phyloP scores from a whole-genome alignment of 768 basidiomycete species.

The Boletus pseudopeckii region DNA sequence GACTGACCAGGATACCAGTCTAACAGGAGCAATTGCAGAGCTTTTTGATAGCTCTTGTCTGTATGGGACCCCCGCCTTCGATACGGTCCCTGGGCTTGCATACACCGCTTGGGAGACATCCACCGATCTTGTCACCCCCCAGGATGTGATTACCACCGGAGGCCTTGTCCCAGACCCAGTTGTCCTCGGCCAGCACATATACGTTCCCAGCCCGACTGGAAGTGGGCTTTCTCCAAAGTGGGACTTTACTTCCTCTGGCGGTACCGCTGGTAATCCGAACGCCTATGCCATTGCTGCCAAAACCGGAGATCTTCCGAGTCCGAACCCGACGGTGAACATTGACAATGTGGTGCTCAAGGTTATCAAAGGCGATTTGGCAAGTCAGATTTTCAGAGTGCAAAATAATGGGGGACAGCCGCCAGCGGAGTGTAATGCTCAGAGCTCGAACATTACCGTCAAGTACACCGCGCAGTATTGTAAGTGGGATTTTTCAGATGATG shows the following conservation, averaged over 20 bases:
- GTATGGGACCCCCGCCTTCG: conserved; percentile 28
- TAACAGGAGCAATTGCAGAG: conserved; percentile 40
- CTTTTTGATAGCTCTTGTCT: conserved; percentile 56
- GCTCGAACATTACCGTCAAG: conserved; percentile 43
- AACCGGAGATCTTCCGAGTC: conserved; percentile 39
- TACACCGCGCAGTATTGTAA: conserved; percentile 53
- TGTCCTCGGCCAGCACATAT: conserved; percentile 55
- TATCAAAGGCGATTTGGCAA: conserved; percentile 48
- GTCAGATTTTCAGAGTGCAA: conserved; percentile 47
- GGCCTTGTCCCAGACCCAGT: conserved; percentile 9
- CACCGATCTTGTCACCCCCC: conserved; percentile 2
- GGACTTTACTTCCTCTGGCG: conserved; percentile 45
- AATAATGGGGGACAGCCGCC: conserved; percentile 57
- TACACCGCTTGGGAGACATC: conserved; percentile 31
- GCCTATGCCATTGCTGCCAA: conserved; percentile 49
- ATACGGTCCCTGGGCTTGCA: conserved; percentile 29
- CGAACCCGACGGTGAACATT: conserved; percentile 42
- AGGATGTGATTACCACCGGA: conserved; percentile 12
- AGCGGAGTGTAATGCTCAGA: conserved; percentile 43
- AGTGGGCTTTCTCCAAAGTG: conserved; percentile 47
- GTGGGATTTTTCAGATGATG: conserved; percentile 15
- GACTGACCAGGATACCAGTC: conserved; percentile 29
- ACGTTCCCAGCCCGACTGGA: conserved; percentile 45
- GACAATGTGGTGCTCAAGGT: conserved; percentile 53
- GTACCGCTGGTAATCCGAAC: conserved; percentile 37